These are phyloP conservation scores for Xanthoconium separans DNA, from an alignment of 1,284 basidiomycete species.

Conservation along the genomic window DNA sequence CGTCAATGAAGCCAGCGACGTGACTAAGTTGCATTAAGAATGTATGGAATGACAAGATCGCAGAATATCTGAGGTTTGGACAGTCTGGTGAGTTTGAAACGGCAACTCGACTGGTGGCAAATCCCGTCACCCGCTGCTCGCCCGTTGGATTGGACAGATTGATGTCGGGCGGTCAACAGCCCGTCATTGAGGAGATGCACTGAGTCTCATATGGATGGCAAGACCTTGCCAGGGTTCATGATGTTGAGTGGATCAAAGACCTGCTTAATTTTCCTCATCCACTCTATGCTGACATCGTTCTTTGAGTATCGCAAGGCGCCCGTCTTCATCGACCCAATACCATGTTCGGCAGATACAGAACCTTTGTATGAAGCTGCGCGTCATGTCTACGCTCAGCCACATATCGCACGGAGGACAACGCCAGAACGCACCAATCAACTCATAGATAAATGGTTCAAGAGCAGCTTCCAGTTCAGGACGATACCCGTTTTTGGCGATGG, in stretches of 20 bases:
- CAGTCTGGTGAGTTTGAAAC: no score
- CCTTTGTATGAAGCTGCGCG: slow-evolving; percentile 67
- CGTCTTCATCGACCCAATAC: slow-evolving; percentile 94
- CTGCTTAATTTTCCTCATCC: slow-evolving; percentile 92
- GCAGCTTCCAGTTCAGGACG: slow-evolving; percentile 82
- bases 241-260: slow-evolving; percentile 91
- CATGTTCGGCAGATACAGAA: slow-evolving; percentile 96
- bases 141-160: no score
- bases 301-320: slow-evolving; percentile 92
- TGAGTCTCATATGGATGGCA: slow-evolving; percentile 31
- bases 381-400: slow-evolving; percentile 3
- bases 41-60: no score
- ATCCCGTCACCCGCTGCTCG: no score
- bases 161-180: no score
- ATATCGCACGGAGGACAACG: background rate
- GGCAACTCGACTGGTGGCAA: no score
- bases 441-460: slow-evolving; percentile 95
- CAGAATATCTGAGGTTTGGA: no score
- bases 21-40: background rate
- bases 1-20: background rate
- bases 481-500: slow-evolving; percentile 80
- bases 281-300: slow-evolving; percentile 71
- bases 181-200: no score
- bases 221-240: slow-evolving; percentile 87
- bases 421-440: slow-evolving; percentile 72